phyloP scores from a whole-genome alignment of 495 filamentous ascomycete genomes.

The Penicillium goetzii region DNA sequence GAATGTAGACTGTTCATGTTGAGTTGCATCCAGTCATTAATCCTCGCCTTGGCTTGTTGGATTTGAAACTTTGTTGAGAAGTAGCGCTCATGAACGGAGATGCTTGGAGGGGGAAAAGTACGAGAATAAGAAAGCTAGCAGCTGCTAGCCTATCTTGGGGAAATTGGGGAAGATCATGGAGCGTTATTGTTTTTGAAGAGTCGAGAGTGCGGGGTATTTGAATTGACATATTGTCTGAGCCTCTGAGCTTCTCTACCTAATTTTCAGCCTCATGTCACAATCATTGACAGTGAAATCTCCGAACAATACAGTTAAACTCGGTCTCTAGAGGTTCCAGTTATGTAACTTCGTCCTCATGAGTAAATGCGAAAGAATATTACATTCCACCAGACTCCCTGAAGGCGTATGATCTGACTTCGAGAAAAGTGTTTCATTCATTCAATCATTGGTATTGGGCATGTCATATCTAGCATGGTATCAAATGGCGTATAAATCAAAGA shows the following conservation, averaged over 20 bases:
- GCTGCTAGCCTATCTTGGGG: background rate
- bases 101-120: background rate
- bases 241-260: no score
- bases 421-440: conserved; percentile 7
- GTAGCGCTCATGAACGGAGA: no score
- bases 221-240: background rate
- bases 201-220: background rate
- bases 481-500: conserved; percentile 6
- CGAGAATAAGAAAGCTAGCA: background rate
- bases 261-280: background rate
- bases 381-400: background rate
- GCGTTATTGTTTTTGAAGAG: background rate
- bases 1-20: background rate
- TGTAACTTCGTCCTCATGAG: background rate
- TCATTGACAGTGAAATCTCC: background rate
- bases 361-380: background rate
- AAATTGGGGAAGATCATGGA: background rate
- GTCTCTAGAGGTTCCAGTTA: background rate
- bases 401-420: background rate
- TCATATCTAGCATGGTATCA: conserved; percentile 17
- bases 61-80: background rate
- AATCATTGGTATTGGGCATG: conserved; percentile 8
- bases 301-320: no score
- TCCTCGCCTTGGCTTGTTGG: background rate
- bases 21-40: background rate